Percentiles rank a stretch among this genome's conserved stretches.
Conservation (phyloP, 345 rosid genomes). For the Euphorbia tirucalli region DNA sequence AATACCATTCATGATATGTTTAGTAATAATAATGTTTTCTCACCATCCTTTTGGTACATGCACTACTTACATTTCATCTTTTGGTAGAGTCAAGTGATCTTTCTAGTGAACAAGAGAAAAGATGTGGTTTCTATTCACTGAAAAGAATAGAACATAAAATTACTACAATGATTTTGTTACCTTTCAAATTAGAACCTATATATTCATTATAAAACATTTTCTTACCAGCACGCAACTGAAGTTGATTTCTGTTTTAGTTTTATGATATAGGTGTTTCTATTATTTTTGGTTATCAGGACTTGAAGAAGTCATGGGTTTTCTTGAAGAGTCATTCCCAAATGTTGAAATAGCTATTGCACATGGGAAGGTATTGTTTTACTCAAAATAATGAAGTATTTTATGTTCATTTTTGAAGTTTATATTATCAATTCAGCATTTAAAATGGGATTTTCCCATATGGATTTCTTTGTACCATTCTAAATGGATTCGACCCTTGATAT, state of each 20-base stretch:
- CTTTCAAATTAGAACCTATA: neutral
- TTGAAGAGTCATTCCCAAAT: slow-evolving; percentile 67
- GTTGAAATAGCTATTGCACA: slow-evolving; percentile 85
- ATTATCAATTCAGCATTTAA: neutral
- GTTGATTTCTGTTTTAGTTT: slow-evolving; percentile 13
- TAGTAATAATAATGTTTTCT: neutral
- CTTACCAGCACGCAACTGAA: neutral
- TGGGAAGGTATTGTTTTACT: slow-evolving; percentile 61
- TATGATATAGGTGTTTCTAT: slow-evolving; percentile 4
- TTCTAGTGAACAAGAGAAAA: neutral
- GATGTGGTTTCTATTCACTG: neutral
- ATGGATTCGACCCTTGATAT: too few species aligned
- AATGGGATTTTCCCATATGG: too few species aligned
- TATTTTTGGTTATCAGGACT: slow-evolving; percentile 57
- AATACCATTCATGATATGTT: neutral
- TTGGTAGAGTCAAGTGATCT: neutral
- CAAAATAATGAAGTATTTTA: neutral
- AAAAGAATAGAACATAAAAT: neutral
- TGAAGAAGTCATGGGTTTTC: slow-evolving; percentile 79
- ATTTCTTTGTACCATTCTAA: too few species aligned
- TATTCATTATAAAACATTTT: neutral
- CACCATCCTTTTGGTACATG: neutral
- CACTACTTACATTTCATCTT: neutral
- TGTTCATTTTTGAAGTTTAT: neutral
- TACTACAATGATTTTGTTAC: neutral